phyloP scores from a whole-genome alignment of 805 yeast genomes.

The Alloascoidea africana region DNA sequence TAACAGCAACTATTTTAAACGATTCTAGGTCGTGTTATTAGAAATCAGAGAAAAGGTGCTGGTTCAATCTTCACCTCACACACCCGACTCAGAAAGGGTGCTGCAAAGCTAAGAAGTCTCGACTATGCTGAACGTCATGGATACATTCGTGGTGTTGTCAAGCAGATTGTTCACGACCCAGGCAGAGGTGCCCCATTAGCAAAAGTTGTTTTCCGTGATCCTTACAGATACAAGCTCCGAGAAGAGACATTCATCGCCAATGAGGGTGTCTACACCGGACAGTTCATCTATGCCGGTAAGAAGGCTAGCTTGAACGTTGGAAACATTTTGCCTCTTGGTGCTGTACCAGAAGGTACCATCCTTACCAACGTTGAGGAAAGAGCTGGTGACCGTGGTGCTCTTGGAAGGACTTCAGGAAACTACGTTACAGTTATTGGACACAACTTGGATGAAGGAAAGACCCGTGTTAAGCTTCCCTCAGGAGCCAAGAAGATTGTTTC shows the following conservation, averaged over 20 bases:
- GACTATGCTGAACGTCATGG: conserved; percentile 99
- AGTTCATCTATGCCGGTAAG: conserved; percentile 97
- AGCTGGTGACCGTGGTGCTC: conserved; percentile 99
- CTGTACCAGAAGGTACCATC: conserved; percentile 99
- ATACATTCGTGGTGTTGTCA: conserved; percentile 98
- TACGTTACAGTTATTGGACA: conserved; percentile 98
- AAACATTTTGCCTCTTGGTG: conserved; percentile 91
- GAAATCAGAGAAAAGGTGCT: conserved; percentile 99
- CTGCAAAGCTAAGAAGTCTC: conserved; percentile 98
- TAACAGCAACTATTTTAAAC: no score
- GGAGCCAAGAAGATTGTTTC: conserved; percentile 96
- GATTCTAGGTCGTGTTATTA: conserved; percentile 89
- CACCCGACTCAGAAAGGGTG: conserved; percentile 99
- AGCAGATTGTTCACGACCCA: conserved; percentile 97
- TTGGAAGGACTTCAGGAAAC: conserved; percentile 99
- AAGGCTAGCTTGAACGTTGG: conserved; percentile 95
- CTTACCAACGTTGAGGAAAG: conserved; percentile 96
- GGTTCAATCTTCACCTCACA: conserved; percentile 99
- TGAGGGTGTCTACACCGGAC: conserved; percentile 99
- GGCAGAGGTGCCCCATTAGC: conserved; percentile 99
- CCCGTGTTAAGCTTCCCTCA: conserved; percentile 98
- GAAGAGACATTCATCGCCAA: conserved; percentile 98
- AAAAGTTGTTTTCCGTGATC: conserved; percentile 97
- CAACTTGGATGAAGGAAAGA: conserved; percentile 98
- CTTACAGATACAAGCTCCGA: conserved; percentile 96